Evolutionary conservation across 2,329 filamentous ascomycete species (phyloP).

Genomic region (Fusarium nanum): DNA sequence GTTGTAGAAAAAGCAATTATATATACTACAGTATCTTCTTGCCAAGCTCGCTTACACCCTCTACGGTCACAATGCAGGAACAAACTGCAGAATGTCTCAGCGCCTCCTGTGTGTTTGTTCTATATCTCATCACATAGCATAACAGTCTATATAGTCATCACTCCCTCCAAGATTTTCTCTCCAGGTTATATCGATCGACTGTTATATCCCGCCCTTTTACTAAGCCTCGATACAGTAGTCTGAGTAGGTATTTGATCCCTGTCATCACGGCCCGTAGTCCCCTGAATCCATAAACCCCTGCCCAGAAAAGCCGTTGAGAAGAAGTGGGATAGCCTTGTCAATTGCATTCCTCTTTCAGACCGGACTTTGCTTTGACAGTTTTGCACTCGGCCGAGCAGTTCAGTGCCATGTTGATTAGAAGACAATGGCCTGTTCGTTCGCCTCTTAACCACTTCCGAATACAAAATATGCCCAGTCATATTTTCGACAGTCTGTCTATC

Average conservation of each 20-base stretch:
- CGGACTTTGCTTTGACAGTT: background rate
- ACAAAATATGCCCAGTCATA: slow-evolving; percentile 8
- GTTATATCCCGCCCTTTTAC: background rate
- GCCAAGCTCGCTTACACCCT: background rate
- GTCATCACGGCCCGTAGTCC: background rate
- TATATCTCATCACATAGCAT: background rate
- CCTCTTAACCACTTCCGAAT: background rate
- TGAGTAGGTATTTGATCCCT: background rate
- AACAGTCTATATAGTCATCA: background rate
- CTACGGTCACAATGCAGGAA: background rate
- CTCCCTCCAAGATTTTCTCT: background rate
- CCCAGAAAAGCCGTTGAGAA: background rate
- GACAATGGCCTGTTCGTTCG: background rate
- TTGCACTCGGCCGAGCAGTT: background rate
- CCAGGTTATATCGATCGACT: background rate
- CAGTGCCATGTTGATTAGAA: background rate
- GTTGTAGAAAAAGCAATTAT: background rate
- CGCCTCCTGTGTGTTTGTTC: background rate
- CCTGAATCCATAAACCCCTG: background rate
- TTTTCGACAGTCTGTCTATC: background rate
- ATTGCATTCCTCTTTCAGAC: background rate
- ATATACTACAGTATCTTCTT: background rate
- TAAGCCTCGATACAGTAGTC: no score
- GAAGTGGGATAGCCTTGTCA: background rate
- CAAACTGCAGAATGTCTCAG: background rate